Evolutionary conservation across 169 alveolate species (phyloP).

Genomic region (Haemoproteus tartakovskyi): DNA sequence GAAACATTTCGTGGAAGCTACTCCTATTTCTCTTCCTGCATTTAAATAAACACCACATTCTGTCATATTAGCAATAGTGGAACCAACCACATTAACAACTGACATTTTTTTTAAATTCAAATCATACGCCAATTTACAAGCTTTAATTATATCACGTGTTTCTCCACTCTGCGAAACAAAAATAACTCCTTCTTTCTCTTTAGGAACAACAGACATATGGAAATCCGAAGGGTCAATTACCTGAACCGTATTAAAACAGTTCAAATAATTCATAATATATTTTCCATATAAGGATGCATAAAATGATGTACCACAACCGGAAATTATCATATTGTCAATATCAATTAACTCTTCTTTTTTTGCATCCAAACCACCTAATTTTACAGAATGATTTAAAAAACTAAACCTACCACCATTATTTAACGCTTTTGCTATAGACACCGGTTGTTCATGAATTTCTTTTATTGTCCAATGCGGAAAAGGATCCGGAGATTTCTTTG

Average conservation of each 20-base stretch:
- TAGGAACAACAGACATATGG: slow-evolving; percentile 71
- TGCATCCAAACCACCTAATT: slow-evolving; percentile 67
- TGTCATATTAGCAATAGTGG: slow-evolving; percentile 87
- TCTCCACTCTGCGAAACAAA: slow-evolving; percentile 95
- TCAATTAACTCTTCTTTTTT: slow-evolving; percentile 65
- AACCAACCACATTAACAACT: slow-evolving; percentile 90
- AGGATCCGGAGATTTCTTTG: slow-evolving; percentile 84
- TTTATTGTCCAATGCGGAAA: slow-evolving; percentile 89
- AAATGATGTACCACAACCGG: slow-evolving; percentile 93
- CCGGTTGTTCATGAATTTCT: slow-evolving; percentile 89
- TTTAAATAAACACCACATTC: slow-evolving; percentile 92
- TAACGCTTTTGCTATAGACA: slow-evolving; percentile 22
- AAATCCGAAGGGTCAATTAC: slow-evolving; percentile 90
- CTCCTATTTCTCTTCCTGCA: slow-evolving; percentile 97
- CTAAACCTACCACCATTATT: slow-evolving; percentile 58
- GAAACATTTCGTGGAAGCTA: slow-evolving; percentile 96
- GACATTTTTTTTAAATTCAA: slow-evolving; percentile 82
- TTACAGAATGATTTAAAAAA: slow-evolving; percentile 11
- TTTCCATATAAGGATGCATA: slow-evolving; percentile 90
- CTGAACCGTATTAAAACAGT: slow-evolving; percentile 83
- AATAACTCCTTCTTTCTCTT: slow-evolving; percentile 84
- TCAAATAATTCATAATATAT: slow-evolving; percentile 82
- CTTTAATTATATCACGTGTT: slow-evolving; percentile 91
- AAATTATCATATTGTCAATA: slow-evolving; percentile 81
- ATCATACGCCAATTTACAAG: slow-evolving; percentile 78